A percentile compares a stretch with the other conserved stretches of the same genome.
Evolutionary conservation across 345 rosid genomes (phyloP).

Genomic region (Gynandropsis gynandra): DNA sequence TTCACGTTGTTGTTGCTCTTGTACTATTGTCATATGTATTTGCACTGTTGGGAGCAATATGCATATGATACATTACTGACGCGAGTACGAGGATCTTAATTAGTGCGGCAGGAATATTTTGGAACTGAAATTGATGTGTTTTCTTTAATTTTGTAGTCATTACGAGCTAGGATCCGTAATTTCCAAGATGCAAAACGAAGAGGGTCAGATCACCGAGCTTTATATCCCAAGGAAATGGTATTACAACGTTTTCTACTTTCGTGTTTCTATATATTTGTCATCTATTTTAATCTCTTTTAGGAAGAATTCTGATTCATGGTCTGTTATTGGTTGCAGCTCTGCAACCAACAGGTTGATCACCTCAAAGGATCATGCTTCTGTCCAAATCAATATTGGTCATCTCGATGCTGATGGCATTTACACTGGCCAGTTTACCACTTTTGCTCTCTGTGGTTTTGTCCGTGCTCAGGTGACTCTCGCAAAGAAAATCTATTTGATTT

Average conservation of each 20-base stretch:
- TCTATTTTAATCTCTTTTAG: not conserved
- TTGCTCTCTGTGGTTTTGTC: slow-evolving; percentile 54
- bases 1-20: no score
- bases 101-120: no score
- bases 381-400: slow-evolving; percentile 46
- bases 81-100: no score
- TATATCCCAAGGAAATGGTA: slow-evolving; percentile 84
- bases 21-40: no score
- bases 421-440: slow-evolving; percentile 43
- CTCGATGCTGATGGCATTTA: slow-evolving; percentile 44
- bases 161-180: not conserved
- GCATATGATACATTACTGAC: no score
- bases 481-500: not conserved
- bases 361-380: slow-evolving; percentile 41
- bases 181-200: slow-evolving; percentile 81
- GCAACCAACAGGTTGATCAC: slow-evolving; percentile 62
- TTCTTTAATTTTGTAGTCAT: no score
- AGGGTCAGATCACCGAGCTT: slow-evolving; percentile 68
- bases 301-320: not conserved
- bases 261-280: not conserved
- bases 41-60: no score
- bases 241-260: not conserved
- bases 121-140: no score
- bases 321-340: slow-evolving; percentile 34
- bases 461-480: slow-evolving; percentile 48